Conservation (phyloP, 768 basidiomycete species). For the Rhizopogon roseolus region DNA sequence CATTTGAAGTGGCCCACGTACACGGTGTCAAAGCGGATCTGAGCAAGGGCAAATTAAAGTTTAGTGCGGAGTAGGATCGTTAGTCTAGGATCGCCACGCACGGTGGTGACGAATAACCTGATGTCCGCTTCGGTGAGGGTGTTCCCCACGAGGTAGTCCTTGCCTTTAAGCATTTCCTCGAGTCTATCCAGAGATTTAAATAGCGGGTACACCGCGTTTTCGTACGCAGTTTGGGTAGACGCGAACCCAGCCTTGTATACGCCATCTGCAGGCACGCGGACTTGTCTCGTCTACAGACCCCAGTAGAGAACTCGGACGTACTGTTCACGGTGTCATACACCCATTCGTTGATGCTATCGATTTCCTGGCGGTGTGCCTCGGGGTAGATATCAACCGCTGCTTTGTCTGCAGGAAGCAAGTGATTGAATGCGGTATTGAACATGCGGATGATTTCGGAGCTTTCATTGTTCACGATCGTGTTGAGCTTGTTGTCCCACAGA, state of each 20-base stretch:
- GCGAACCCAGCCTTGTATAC: conserved; percentile 93
- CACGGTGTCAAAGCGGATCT: conserved; percentile 88
- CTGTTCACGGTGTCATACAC: conserved; percentile 84
- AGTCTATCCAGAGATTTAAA: conserved; percentile 78
- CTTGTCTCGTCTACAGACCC: background rate
- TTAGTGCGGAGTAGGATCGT: background rate
- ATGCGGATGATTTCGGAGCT: conserved; percentile 93
- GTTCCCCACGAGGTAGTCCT: conserved; percentile 82
- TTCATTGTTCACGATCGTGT: conserved; percentile 94
- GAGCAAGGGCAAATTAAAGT: background rate
- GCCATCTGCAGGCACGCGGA: conserved; percentile 39
- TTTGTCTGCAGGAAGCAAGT: conserved; percentile 59
- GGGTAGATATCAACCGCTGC: conserved; percentile 78
- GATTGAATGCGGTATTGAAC: conserved; percentile 83
- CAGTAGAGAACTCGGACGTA: conserved; percentile 28
- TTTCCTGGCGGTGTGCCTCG: conserved; percentile 59
- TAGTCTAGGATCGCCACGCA: conserved; percentile 30
- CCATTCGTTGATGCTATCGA: conserved; percentile 83
- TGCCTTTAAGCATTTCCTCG: conserved; percentile 72
- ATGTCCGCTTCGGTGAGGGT: conserved; percentile 80
- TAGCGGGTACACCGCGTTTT: conserved; percentile 65
- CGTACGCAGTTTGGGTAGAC: conserved; percentile 74
- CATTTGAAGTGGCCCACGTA: conserved; percentile 95
- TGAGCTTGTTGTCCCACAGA: conserved; percentile 87
- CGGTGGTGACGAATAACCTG: conserved; percentile 90